A percentile compares a stretch with the other conserved stretches of the same genome.
phyloP scores from a whole-genome alignment of 164 flowering plant genomes.

The Akebia trifoliata region DNA sequence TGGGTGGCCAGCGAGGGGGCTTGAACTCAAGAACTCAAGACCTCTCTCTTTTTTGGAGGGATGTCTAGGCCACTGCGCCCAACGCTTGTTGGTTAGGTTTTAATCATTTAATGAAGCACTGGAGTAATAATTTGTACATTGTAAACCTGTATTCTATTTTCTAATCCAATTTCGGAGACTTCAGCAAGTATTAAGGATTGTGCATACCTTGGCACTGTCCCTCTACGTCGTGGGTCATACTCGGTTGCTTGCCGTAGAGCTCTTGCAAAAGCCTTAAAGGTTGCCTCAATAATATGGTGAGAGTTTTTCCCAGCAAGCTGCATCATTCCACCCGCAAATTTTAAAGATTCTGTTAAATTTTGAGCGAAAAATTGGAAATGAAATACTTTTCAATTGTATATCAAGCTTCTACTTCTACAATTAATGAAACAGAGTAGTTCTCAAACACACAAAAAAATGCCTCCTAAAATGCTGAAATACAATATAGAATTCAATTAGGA shows the following conservation, averaged over 20 bases:
- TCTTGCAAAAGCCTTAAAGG: conserved; percentile 99
- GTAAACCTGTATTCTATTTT: not conserved
- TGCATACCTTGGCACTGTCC: conserved; percentile 79
- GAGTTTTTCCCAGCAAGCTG: conserved; percentile 98
- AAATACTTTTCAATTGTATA: too few species aligned
- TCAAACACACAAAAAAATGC: too few species aligned
- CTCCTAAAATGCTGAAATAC: too few species aligned
- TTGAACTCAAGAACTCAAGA: too few species aligned
- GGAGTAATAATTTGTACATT: not conserved
- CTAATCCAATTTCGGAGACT: not conserved
- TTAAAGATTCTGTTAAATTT: not conserved
- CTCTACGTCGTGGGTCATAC: conserved; percentile 72
- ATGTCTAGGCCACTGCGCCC: not conserved
- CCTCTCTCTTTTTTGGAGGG: too few species aligned
- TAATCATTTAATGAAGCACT: too few species aligned
- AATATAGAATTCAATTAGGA: too few species aligned
- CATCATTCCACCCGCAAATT: not conserved
- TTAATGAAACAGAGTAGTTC: too few species aligned
- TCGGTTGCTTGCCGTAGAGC: conserved; percentile 97
- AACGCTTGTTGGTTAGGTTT: too few species aligned
- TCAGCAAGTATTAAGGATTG: not conserved
- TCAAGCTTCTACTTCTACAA: too few species aligned
- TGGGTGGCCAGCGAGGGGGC: too few species aligned
- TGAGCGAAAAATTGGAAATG: not conserved
- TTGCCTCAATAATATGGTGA: conserved; percentile 97